Evolutionary conservation across 2,329 filamentous ascomycete genomes (phyloP).

Genomic region (Fusarium abutilonis): DNA sequence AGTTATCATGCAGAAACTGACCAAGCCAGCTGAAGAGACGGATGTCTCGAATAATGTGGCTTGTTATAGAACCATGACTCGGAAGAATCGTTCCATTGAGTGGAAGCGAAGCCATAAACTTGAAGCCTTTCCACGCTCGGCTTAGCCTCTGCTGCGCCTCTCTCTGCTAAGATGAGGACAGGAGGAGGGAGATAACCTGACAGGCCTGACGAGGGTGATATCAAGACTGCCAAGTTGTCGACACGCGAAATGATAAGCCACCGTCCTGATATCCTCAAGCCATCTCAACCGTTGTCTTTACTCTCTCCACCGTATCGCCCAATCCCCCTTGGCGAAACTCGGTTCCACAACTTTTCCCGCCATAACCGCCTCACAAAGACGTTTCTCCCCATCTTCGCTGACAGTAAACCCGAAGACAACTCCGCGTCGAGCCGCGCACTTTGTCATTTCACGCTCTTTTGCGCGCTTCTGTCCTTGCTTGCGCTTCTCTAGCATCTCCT

Average conservation of each 20-base stretch:
- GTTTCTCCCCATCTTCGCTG: slow-evolving; percentile 31
- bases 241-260: background rate
- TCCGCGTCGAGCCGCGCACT: slow-evolving; percentile 69
- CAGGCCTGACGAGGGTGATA: too few species aligned
- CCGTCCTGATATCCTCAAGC: background rate
- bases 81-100: too few species aligned
- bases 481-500: slow-evolving; percentile 60
- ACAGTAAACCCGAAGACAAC: slow-evolving; percentile 63
- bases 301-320: slow-evolving; percentile 67
- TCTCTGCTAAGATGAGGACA: background rate
- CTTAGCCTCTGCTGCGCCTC: background rate
- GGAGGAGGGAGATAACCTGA: background rate
- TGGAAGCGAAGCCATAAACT: too few species aligned
- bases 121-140: too few species aligned
- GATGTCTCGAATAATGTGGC: too few species aligned
- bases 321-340: slow-evolving; percentile 69
- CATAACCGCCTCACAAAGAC: slow-evolving; percentile 69
- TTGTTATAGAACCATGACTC: too few species aligned
- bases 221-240: background rate
- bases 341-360: slow-evolving; percentile 66
- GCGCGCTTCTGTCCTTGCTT: slow-evolving; percentile 57
- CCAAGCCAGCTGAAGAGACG: background rate
- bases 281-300: slow-evolving; percentile 3
- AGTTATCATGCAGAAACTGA: background rate
- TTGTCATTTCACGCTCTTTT: slow-evolving; percentile 66